A percentile compares a stretch with the other conserved stretches of the same genome.
Evolutionary conservation across 768 basidiomycete species (phyloP).

Genomic region (Rubroboletus pulcherrimus): DNA sequence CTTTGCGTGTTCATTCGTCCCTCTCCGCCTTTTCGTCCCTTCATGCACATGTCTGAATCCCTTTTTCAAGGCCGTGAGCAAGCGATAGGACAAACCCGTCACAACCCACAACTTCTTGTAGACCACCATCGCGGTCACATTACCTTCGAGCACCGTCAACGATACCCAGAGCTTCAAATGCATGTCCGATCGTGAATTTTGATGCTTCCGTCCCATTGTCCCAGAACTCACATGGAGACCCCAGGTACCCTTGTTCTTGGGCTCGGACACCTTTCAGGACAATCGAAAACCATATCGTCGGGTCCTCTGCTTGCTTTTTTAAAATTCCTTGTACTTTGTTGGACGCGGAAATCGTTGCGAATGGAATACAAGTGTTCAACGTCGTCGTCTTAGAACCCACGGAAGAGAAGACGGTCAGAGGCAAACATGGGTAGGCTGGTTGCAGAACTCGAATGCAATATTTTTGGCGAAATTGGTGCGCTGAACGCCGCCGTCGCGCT

Average conservation of each 20-base stretch:
- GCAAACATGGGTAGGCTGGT: slow-evolving; percentile 1
- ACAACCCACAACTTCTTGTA: slow-evolving; percentile 31
- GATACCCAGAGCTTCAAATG: slow-evolving; percentile 25
- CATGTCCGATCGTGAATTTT: slow-evolving; percentile 33
- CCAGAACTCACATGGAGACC: slow-evolving; percentile 29
- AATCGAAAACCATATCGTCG: slow-evolving; percentile 10
- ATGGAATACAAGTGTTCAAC: slow-evolving; percentile 3
- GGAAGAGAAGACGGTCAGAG: slow-evolving; percentile 8
- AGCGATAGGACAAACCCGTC: background rate
- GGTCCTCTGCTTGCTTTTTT: slow-evolving; percentile 1
- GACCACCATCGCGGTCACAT: slow-evolving; percentile 18
- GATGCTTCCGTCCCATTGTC: slow-evolving; percentile 34
- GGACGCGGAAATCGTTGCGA: slow-evolving; percentile 2
- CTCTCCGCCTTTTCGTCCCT: slow-evolving; percentile 26
- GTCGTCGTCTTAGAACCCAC: slow-evolving; percentile 7
- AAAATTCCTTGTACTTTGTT: slow-evolving; percentile 2
- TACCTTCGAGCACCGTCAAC: slow-evolving; percentile 19
- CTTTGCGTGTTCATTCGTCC: no score
- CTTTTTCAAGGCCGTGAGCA: slow-evolving; percentile 9
- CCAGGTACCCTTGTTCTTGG: slow-evolving; percentile 27
- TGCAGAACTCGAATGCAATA: background rate
- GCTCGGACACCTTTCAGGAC: slow-evolving; percentile 10
- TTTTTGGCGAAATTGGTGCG: background rate
- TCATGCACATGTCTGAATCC: slow-evolving; percentile 36
- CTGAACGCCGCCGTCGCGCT: background rate